These are phyloP conservation scores for Alternaria tenuissima DNA, from an alignment of 2,329 filamentous ascomycete genomes.

Conservation along the genomic window DNA sequence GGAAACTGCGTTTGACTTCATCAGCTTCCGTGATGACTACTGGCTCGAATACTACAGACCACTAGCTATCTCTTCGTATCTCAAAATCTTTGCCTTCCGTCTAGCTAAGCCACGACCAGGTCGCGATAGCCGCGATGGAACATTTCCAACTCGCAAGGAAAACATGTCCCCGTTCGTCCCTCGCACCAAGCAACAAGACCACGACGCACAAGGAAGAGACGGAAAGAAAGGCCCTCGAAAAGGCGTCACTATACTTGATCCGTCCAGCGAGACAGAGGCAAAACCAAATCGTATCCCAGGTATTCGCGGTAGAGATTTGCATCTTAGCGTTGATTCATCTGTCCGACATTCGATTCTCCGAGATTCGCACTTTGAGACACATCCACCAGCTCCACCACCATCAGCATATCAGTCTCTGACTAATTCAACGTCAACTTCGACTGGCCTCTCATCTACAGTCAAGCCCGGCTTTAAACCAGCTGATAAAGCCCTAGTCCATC, in stretches of 20 bases:
- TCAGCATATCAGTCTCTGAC: constrained; percentile 35
- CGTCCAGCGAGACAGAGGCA: constrained; percentile 54
- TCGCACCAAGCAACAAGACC: constrained; percentile 57
- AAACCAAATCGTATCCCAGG: constrained; percentile 28
- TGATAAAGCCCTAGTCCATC: constrained; percentile 82
- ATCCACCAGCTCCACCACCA: constrained; percentile 30
- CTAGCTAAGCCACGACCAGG: constrained; percentile 85
- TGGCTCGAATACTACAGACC: constrained; percentile 98
- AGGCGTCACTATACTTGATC: constrained; percentile 74
- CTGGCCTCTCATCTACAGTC: constrained; percentile 34
- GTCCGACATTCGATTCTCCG: constrained; percentile 55
- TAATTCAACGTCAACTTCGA: constrained; percentile 41
- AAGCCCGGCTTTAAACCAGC: constrained; percentile 58
- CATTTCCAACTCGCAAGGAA: constrained; percentile 75
- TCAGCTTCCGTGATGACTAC: constrained; percentile 84
- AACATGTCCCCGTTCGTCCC: constrained; percentile 90
- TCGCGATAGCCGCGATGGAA: constrained; percentile 77
- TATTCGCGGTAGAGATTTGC: constrained; percentile 30
- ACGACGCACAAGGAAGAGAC: constrained; percentile 64
- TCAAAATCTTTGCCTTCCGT: constrained; percentile 90
- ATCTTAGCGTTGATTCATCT: constrained; percentile 39
- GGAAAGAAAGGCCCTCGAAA: constrained; percentile 71
- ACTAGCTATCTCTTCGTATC: constrained; percentile 83
- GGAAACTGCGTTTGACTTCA: constrained; percentile 34
- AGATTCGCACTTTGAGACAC: constrained; percentile 49